Conservation (phyloP, 192 early-diverging fungal species). For the Mortierella hygrophila region DNA sequence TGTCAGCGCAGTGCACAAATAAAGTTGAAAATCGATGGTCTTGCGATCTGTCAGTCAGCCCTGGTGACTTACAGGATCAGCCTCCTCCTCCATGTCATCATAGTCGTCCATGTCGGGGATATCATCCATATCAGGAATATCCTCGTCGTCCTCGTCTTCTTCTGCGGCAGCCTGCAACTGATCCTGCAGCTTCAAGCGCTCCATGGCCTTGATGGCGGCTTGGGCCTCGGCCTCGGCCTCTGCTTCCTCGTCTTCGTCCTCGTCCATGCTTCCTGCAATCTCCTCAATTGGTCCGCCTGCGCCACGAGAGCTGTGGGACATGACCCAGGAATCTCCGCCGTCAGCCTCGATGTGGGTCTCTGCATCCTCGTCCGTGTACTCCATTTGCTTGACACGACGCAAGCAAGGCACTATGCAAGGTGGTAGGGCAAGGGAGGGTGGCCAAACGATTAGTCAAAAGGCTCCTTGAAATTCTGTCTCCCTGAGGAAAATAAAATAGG, state of each 20-base stretch:
- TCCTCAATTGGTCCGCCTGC: conserved; percentile 47
- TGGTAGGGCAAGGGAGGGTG: not conserved
- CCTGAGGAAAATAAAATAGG: conserved; percentile 17
- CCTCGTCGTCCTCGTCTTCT: conserved; percentile 70
- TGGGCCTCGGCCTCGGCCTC: conserved; percentile 71
- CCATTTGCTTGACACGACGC: conserved; percentile 85
- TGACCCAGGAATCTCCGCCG: conserved; percentile 85
- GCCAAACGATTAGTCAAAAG: conserved; percentile 4
- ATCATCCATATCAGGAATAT: conserved; percentile 90
- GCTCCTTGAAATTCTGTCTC: conserved; percentile 34
- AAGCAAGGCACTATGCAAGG: conserved; percentile 83
- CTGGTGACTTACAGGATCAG: conserved; percentile 72
- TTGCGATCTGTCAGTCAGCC: not conserved
- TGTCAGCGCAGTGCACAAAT: not conserved
- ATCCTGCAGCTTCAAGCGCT: conserved; percentile 46
- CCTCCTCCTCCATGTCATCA: conserved; percentile 81
- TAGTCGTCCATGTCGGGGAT: conserved; percentile 90
- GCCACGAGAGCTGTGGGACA: conserved; percentile 81
- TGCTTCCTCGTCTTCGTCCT: conserved; percentile 75
- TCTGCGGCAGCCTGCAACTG: conserved; percentile 51
- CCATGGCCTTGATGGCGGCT: conserved; percentile 48
- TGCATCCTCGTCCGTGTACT: conserved; percentile 74
- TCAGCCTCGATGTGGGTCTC: conserved; percentile 73
- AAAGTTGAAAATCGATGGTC: not conserved
- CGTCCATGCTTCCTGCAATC: conserved; percentile 54